Percentiles rank a stretch among this genome's conserved stretches.
Evolutionary conservation across 73 alveolate genomes (phyloP).

Genomic region (Paramecium pentaurelia): DNA sequence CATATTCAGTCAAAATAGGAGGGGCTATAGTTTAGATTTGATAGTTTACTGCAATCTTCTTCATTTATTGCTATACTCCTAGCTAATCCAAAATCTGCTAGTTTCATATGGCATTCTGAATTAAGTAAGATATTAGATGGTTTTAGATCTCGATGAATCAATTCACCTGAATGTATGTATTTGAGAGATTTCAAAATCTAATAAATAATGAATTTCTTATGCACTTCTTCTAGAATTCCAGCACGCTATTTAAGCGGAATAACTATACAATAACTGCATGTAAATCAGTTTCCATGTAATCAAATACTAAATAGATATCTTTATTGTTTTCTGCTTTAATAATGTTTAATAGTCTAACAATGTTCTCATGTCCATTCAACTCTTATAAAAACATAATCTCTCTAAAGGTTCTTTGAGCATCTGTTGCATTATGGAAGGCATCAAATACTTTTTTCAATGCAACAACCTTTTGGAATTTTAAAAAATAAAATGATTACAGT

Average conservation of each 20-base stretch:
- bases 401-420: constrained; percentile 91
- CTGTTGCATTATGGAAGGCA: constrained; percentile 93
- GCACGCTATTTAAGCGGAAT: constrained; percentile 70
- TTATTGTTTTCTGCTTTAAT: constrained; percentile 94
- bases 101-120: constrained; percentile 86
- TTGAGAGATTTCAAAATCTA: constrained; percentile 91
- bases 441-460: constrained; percentile 88
- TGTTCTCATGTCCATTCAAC: constrained; percentile 89
- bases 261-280: constrained; percentile 88
- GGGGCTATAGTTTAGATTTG: background rate
- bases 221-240: constrained; percentile 89
- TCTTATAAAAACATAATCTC: constrained; percentile 85
- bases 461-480: constrained; percentile 63
- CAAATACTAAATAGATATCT: constrained; percentile 93
- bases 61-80: constrained; percentile 72
- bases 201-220: constrained; percentile 90
- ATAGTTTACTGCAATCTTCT: constrained; percentile 62
- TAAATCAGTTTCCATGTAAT: constrained; percentile 96
- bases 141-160: constrained; percentile 88
- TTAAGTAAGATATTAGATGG: constrained; percentile 85
- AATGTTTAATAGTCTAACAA: constrained; percentile 89
- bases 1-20: constrained; percentile 90
- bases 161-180: constrained; percentile 90
- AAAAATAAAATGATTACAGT: background rate
- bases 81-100: constrained; percentile 92